Conservation (phyloP, 1,284 basidiomycete species). For the Lignosus rhinocerotis region DNA sequence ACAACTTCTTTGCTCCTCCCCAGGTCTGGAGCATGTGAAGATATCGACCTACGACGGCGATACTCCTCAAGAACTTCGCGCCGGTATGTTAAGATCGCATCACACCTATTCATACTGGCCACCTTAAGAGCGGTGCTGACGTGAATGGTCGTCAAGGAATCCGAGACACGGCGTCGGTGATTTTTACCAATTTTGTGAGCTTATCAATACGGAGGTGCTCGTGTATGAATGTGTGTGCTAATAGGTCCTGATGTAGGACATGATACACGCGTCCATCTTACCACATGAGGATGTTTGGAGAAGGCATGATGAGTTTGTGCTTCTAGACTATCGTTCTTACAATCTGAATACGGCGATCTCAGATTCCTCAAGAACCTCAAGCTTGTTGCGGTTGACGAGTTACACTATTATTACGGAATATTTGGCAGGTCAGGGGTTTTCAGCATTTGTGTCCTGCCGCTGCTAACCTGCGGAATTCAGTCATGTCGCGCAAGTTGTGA, state of each 20-base stretch:
- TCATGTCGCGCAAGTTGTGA: conserved; percentile 79
- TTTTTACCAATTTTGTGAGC: conserved; percentile 78
- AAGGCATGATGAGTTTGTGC: conserved; percentile 43
- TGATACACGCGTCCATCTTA: conserved; percentile 83
- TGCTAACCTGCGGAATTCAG: conserved; percentile 36
- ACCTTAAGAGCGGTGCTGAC: background rate
- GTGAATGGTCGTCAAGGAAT: conserved; percentile 44
- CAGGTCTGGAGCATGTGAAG: conserved; percentile 62
- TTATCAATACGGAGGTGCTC: background rate
- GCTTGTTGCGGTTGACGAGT: conserved; percentile 82
- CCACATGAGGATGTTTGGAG: conserved; percentile 87
- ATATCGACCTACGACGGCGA: conserved; percentile 90
- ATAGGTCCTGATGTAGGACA: conserved; percentile 59
- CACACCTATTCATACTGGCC: background rate
- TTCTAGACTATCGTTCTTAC: background rate
- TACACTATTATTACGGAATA: conserved; percentile 78
- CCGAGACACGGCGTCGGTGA: conserved; percentile 64
- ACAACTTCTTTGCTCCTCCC: conserved; percentile 62
- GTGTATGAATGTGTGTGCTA: conserved; percentile 7
- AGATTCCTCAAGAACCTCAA: conserved; percentile 78
- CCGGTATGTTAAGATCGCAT: conserved; percentile 41
- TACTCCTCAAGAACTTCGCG: conserved; percentile 68
- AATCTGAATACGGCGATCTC: conserved; percentile 4
- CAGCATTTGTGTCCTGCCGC: background rate
- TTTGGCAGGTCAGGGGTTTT: conserved; percentile 61